Conservation (phyloP, 345 rosid species). For the Salix viminalis region DNA sequence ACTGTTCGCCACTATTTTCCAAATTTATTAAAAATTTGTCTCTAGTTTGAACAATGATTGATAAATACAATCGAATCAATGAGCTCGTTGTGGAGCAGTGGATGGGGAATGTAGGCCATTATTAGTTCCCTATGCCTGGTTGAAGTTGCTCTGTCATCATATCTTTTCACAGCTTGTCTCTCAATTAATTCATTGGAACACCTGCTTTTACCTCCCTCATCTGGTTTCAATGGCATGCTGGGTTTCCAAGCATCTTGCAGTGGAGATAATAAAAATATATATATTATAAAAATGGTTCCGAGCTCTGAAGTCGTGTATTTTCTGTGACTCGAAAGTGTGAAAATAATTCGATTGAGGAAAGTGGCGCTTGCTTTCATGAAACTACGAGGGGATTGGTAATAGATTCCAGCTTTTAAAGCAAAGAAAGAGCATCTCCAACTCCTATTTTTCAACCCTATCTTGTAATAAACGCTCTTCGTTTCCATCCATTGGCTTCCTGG, state of each 20-base stretch:
- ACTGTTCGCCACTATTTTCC: slow-evolving; percentile 20
- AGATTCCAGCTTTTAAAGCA: slow-evolving; percentile 9
- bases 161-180: slow-evolving; percentile 20
- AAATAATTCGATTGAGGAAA: not conserved
- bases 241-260: too few relatives aligned
- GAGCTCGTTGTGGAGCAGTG: slow-evolving; percentile 18
- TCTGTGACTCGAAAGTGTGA: too few relatives aligned
- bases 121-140: slow-evolving; percentile 6
- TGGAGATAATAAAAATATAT: too few relatives aligned
- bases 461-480: not conserved
- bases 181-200: slow-evolving; percentile 17
- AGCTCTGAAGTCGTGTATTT: too few relatives aligned
- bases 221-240: not conserved
- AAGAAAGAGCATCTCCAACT: not conserved
- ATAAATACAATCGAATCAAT: slow-evolving; percentile 16
- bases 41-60: slow-evolving; percentile 27
- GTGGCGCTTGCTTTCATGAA: slow-evolving; percentile 10
- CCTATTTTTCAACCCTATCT: not conserved
- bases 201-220: slow-evolving; percentile 1
- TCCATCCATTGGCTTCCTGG: too few relatives aligned
- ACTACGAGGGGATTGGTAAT: not conserved
- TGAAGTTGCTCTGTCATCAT: slow-evolving; percentile 8
- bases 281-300: too few relatives aligned
- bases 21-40: slow-evolving; percentile 29
- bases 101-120: slow-evolving; percentile 11